Conservation (phyloP, 371 early-diverging fungal species). For the Haplosporangium sp. region DNA sequence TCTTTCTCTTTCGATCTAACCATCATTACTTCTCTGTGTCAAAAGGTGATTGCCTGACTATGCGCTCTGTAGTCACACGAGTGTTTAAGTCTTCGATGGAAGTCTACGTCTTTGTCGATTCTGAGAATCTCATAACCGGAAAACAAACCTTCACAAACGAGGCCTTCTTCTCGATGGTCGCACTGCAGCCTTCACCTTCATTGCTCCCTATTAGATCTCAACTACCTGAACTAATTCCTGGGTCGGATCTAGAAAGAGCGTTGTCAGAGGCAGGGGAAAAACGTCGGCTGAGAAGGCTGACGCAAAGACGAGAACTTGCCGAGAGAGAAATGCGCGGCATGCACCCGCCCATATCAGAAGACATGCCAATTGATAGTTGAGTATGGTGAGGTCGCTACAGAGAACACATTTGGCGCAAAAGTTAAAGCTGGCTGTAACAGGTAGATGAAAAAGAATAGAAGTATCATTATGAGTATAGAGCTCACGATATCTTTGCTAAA, state of each 20-base stretch:
- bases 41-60: conserved; percentile 64
- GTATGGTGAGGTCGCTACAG: too few species aligned
- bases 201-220: conserved; percentile 7
- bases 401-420: too few species aligned
- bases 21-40: too few species aligned
- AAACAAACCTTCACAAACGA: conserved; percentile 71
- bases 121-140: conserved; percentile 68
- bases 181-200: conserved; percentile 19
- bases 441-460: too few species aligned
- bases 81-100: conserved; percentile 70
- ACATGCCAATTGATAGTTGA: too few species aligned
- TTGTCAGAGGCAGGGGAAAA: conserved; percentile 59
- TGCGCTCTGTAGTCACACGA: conserved; percentile 67
- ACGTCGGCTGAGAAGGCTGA: conserved; percentile 59
- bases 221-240: conserved; percentile 57
- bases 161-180: conserved; percentile 68
- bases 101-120: conserved; percentile 71
- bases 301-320: conserved; percentile 59
- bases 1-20: too few species aligned
- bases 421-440: too few species aligned
- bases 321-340: conserved; percentile 36
- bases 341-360: too few species aligned
- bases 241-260: conserved; percentile 57
- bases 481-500: too few species aligned
- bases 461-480: too few species aligned